Conservation (phyloP, 805 yeast species). For the Candida koratica region DNA sequence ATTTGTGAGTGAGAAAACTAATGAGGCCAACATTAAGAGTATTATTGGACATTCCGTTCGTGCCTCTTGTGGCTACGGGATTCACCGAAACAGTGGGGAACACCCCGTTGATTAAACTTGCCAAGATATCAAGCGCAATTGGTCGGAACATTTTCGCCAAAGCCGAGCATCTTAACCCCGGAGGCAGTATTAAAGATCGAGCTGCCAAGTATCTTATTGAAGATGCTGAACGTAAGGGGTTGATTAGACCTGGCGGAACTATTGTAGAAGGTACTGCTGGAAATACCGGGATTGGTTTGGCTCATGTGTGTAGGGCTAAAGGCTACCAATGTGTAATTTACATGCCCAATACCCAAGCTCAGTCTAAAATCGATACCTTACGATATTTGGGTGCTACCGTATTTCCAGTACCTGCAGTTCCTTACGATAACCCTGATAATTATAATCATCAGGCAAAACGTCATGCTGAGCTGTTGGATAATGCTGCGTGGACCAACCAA, state of each 20-base stretch:
- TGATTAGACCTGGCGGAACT: constrained; percentile 73
- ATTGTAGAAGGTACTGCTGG: constrained; percentile 94
- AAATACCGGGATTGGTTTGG: constrained; percentile 91
- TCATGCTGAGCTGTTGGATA: constrained; percentile 70
- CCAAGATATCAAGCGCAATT: constrained; percentile 20
- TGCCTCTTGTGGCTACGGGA: constrained; percentile 69
- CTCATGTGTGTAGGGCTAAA: constrained; percentile 71
- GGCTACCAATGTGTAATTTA: constrained; percentile 84
- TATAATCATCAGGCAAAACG: constrained; percentile 84
- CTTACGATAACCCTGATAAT: constrained; percentile 76
- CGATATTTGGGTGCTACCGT: constrained; percentile 81
- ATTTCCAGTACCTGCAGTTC: constrained; percentile 83
- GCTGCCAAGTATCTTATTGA: constrained; percentile 76
- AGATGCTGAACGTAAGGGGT: constrained; percentile 71
- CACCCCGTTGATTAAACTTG: constrained; percentile 65
- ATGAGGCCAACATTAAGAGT: constrained; percentile 4
- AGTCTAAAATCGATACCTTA: constrained; percentile 70
- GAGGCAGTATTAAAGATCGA: constrained; percentile 88
- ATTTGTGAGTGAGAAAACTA: not conserved
- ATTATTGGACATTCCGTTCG: constrained; percentile 38
- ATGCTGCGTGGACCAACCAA: constrained; percentile 92
- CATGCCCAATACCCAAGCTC: constrained; percentile 89
- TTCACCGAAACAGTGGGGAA: constrained; percentile 87
- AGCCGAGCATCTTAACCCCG: constrained; percentile 92
- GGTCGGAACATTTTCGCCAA: constrained; percentile 65